A percentile compares a stretch with the other conserved stretches of the same genome.
Evolutionary conservation across 2,329 filamentous ascomycete genomes (phyloP).

Genomic region (Stagonosporopsis chrysanthemi): DNA sequence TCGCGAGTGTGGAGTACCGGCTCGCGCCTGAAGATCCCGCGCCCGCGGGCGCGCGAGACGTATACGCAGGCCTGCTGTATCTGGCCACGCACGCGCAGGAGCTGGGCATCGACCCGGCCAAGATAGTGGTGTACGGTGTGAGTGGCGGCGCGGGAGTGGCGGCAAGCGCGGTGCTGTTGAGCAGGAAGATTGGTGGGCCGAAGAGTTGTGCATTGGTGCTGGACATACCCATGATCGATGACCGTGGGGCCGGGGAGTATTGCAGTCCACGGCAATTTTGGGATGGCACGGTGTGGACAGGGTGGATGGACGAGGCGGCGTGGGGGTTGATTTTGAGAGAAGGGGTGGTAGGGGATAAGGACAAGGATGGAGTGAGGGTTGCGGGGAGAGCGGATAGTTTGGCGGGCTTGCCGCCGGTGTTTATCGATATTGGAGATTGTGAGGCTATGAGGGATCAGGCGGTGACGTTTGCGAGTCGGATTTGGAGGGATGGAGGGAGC

Average conservation of each 20-base stretch:
- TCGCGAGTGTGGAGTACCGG: slow-evolving; percentile 50
- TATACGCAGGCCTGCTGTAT: slow-evolving; percentile 33
- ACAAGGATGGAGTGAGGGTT: slow-evolving; percentile 41
- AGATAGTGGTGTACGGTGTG: slow-evolving; percentile 54
- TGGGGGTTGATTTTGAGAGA: slow-evolving; percentile 41
- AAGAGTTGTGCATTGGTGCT: slow-evolving; percentile 53
- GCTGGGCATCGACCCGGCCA: slow-evolving; percentile 52
- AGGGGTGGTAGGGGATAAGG: background rate
- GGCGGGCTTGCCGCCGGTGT: slow-evolving; percentile 52
- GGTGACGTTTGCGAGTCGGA: slow-evolving; percentile 50
- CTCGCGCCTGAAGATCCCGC: slow-evolving; percentile 54
- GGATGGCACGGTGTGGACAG: slow-evolving; percentile 45
- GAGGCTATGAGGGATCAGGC: slow-evolving; percentile 56
- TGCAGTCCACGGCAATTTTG: slow-evolving; percentile 45
- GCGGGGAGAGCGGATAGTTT: slow-evolving; percentile 47
- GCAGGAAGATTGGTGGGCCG: slow-evolving; percentile 44
- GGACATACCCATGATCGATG: slow-evolving; percentile 59
- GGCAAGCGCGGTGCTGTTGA: slow-evolving; percentile 50
- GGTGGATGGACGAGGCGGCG: slow-evolving; percentile 51
- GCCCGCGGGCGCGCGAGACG: slow-evolving; percentile 49
- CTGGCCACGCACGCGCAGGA: slow-evolving; percentile 45
- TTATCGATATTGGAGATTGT: slow-evolving; percentile 55
- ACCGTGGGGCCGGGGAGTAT: slow-evolving; percentile 43
- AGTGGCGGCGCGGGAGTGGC: slow-evolving; percentile 56
- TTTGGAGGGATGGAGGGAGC: slow-evolving; percentile 54